Evolutionary conservation across 371 early-diverging fungal genomes (phyloP), one percentile per base, ranked within the genome.

Genomic region (Mucor plumbeus): DNA sequence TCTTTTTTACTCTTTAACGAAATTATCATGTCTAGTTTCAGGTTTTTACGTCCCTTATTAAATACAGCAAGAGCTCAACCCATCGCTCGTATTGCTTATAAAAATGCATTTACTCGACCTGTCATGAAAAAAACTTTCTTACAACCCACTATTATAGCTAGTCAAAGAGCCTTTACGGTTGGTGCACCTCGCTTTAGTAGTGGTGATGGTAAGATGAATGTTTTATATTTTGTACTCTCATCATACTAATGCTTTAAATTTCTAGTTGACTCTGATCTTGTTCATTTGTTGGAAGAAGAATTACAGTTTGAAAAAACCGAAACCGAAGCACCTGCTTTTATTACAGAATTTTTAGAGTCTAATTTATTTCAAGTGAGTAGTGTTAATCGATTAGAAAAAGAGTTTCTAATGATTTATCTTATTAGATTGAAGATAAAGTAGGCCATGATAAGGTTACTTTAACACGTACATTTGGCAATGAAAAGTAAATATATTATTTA

Each of bases 401-500:
- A 5, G 19, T 36, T 19, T 31, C 43, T 55, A 34, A 38, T 21
- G 5, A 11, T 38, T 11, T 7, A 17, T 31, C 4, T 4, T 31
- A 84, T 82, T 80, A 72, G 72, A 68, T 96, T 76, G 83, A 87
- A 56, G 91, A 93, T 74, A 81, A 81, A 66, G 50, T 79, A 6
- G 94, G 94, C 8, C 74, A 84, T 19, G 91, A 89, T 73, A 91
- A 92, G 73, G 92, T 95, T 10, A 69, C 69, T 39, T 71, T 96
- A 62, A 84, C 84, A 33, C 86, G 94, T 69, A 85, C 85, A 60
- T 94, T 92, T 75, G 95, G 94, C 53, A 90, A 84, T 75, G 97
- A 96, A 79, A 89, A 87, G 89, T 91, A 84, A 60, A 79, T 33
- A 5, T 70, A 0, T 31, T 35, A 13, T 26, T 34, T 38, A 7